Evolutionary conservation across 306 rosid species (phyloP), one percentile per base, ranked within the genome.

Genomic region (Rosa chinensis): DNA sequence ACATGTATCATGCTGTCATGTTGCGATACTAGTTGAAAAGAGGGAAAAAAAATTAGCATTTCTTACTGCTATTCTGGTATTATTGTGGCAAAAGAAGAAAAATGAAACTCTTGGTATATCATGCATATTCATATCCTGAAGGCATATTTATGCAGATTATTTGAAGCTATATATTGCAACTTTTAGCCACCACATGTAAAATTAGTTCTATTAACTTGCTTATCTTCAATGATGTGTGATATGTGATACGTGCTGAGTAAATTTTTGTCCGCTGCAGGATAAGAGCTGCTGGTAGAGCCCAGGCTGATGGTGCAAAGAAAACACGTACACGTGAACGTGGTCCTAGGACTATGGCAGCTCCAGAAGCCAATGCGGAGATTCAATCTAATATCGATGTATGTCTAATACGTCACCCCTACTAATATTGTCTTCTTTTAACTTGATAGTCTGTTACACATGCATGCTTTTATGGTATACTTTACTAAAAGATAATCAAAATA

Each of bases 291-390:
- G 84, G 88, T 81, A 94, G 88, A 88, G 70, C 86, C 85, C 97
- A 87, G 82, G 92, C 45, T 72, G 94, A 94, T 70, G 91, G 89
- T 73, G 61, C 83, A 76, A 94, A 89, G 91, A 94, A 90, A 87
- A 71, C 83, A 52, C 96, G 93, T 7, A 52, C 83, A 13, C 97
- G 91, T 37, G 90, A 90, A 74, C 90, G 86, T 64, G 87, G 86
- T 55, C 83, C 72, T 78, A 90, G 93, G 87, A 85, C 86, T 71
- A 73, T 89, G 81, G 87, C 92, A 70, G 92, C 96, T 76, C 96
- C 93, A 61, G 98, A 89, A 87, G 98, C 98, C 90, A 94, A 94
- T 47, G 97, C 98, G 0, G 98, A 94, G 81, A 94, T 92, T 80
- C 96, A 92, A 85, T 85, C 89, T 76, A 94, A 92, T 83, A 86